Percentiles rank a stretch among this genome's conserved stretches.
Conservation (phyloP, 2,329 filamentous ascomycete genomes). For the Fusarium lateritium region DNA sequence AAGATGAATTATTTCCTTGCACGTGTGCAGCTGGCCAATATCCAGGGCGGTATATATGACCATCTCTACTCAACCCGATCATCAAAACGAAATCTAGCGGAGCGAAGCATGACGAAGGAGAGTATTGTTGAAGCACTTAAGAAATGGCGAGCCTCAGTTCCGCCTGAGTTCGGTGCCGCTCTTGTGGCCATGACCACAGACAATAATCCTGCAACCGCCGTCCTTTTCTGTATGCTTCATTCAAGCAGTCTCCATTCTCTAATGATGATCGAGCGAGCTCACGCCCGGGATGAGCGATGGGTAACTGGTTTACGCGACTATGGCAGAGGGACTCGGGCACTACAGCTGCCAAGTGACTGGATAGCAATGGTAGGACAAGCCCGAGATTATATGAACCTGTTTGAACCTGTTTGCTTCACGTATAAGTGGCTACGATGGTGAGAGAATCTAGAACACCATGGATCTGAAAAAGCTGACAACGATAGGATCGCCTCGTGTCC, state of each 20-base stretch:
- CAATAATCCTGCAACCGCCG: background rate
- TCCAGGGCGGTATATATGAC: slow-evolving; percentile 9
- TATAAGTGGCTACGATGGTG: slow-evolving; percentile 9
- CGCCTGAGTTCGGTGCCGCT: background rate
- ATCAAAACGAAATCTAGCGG: background rate
- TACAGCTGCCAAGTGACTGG: slow-evolving; percentile 12
- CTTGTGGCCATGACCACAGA: background rate
- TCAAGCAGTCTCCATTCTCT: slow-evolving; percentile 8
- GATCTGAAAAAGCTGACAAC: rapidly evolving
- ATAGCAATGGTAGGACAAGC: background rate
- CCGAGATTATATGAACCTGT: slow-evolving; percentile 10
- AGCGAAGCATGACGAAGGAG: background rate
- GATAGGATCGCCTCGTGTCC: slow-evolving; percentile 11
- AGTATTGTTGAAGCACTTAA: background rate
- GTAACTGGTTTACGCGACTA: background rate
- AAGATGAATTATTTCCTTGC: slow-evolving; percentile 13
- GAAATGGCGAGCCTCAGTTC: background rate
- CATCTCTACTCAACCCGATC: slow-evolving; percentile 6
- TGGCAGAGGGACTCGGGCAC: background rate
- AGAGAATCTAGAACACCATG: rapidly evolving
- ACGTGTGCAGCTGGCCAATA: slow-evolving; percentile 4
- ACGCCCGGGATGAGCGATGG: slow-evolving; percentile 17
- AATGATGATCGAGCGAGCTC: slow-evolving; percentile 1
- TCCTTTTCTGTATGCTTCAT: slow-evolving; percentile 6
- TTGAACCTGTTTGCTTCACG: background rate